Evolutionary conservation across 441 rosid genomes (phyloP).

Genomic region (Viola pubescens): DNA sequence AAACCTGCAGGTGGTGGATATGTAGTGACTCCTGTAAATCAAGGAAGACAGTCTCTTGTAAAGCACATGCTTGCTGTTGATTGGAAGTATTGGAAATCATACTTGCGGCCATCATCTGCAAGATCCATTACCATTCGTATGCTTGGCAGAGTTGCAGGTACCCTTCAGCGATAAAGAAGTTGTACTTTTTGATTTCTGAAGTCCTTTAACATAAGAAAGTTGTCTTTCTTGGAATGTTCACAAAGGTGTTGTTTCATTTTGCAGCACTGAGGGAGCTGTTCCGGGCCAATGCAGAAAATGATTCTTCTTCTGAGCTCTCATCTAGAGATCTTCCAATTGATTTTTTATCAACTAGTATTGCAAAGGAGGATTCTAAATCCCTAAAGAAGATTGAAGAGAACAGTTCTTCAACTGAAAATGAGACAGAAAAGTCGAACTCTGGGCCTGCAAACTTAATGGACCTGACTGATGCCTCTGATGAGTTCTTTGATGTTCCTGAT

Average conservation of each 20-base stretch:
- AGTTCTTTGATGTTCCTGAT: constrained; percentile 88
- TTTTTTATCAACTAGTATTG: constrained; percentile 20
- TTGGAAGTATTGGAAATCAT: constrained; percentile 82
- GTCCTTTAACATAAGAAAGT: neutral
- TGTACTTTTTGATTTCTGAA: neutral
- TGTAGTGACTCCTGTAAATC: constrained; percentile 61
- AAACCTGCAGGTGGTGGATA: constrained; percentile 78
- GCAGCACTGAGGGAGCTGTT: constrained; percentile 77
- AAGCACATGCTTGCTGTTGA: constrained; percentile 92
- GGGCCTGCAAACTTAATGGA: constrained; percentile 42
- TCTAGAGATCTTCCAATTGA: constrained; percentile 31
- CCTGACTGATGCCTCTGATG: constrained; percentile 59
- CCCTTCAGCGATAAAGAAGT: neutral
- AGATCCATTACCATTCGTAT: constrained; percentile 64
- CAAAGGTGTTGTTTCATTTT: constrained; percentile 10
- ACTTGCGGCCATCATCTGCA: constrained; percentile 49
- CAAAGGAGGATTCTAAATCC: constrained; percentile 22
- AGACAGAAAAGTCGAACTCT: constrained; percentile 36
- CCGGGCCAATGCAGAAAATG: constrained; percentile 47
- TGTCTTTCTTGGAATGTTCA: neutral
- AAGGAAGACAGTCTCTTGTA: constrained; percentile 66
- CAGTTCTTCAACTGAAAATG: constrained; percentile 21
- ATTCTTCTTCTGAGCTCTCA: constrained; percentile 30
- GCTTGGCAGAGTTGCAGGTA: constrained; percentile 85
- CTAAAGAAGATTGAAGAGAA: constrained; percentile 19